Conservation (phyloP, 2,329 filamentous ascomycete species). For the Fusarium hainanense region DNA sequence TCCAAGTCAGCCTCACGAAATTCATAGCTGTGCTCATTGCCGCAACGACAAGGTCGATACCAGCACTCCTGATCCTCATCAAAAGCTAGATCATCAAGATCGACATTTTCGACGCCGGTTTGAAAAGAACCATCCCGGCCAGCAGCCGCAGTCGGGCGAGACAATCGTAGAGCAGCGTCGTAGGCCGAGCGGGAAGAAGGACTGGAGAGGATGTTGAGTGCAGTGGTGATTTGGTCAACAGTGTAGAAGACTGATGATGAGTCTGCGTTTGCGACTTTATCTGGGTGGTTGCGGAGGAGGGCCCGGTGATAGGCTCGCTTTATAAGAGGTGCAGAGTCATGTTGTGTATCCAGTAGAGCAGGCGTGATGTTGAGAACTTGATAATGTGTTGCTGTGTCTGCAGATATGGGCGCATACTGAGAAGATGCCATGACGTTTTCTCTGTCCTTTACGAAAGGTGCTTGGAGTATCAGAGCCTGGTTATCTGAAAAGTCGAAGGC, state of each 20-base stretch:
- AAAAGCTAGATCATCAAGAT: constrained; percentile 71
- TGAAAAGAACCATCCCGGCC: constrained; percentile 54
- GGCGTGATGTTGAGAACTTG: constrained; percentile 68
- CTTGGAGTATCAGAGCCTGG: not conserved
- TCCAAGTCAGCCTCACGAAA: constrained; percentile 70
- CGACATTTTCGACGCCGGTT: constrained; percentile 71
- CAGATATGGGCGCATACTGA: constrained; percentile 4
- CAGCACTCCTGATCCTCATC: constrained; percentile 62
- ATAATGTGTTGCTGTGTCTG: constrained; percentile 63
- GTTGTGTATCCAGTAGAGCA: constrained; percentile 57
- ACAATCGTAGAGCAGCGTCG: constrained; percentile 60
- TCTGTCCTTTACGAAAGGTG: not conserved
- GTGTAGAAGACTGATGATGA: constrained; percentile 61
- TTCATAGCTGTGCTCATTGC: constrained; percentile 69
- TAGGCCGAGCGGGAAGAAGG: constrained; percentile 63
- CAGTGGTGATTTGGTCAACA: constrained; percentile 72
- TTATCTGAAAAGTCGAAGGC: constrained; percentile 1
- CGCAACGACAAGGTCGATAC: constrained; percentile 71
- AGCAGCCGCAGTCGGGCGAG: constrained; percentile 37
- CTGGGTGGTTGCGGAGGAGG: constrained; percentile 73
- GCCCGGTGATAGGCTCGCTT: constrained; percentile 74
- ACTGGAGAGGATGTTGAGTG: constrained; percentile 67
- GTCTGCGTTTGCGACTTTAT: constrained; percentile 57
- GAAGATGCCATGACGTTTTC: constrained; percentile 20
- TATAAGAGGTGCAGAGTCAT: constrained; percentile 60